Evolutionary conservation across 2,329 filamentous ascomycete species (phyloP), one percentile per base, ranked within the genome.

Genomic region (Pseudocercospora cruenta): DNA sequence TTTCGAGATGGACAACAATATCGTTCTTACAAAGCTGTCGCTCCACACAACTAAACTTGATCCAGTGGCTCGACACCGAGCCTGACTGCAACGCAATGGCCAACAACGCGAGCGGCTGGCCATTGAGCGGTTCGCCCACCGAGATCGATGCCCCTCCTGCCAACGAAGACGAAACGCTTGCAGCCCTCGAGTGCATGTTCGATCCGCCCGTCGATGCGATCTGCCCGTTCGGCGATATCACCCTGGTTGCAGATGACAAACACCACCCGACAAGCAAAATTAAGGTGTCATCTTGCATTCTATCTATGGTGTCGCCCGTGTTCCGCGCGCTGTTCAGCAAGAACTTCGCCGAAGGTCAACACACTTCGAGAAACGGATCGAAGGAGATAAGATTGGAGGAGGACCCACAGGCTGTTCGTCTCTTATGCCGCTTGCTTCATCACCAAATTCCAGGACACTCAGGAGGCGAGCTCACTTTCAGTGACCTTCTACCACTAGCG

Each of bases 191-290:
- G 14, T 31, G 57, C 3, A 65, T 70, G 12, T 71, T 70, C 54
- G 57, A 65, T 4, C 58, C 64, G 2, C 21, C 36, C 4, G 47
- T 31, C n/a, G 63, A 71, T 4, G 49, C 19, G 21, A 19, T 68
- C 33, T 70, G 67, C 66, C 61, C 66, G 1, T 71, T 70, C 51
- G 68, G 70, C 65, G 67, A 70, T 51, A 59, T 70, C 51, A 64
- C 66, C 12, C 58, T 71, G 24, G 60, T 68, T 5, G 62, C 49
- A 24, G 62, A 70, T 24, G 64, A 71, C 28, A 63, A 58, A n/a
- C 67, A 60, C 39, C 61, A 66, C 26, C 66, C 66, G 5, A 26
- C 43, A 1, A 22, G 51, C 9, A 70, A 69, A n/a, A 45, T 71
- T n/a, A 54, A 53, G 31, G 68, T 70, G 28, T 67, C 58, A 10